A percentile compares a stretch with the other conserved stretches of the same genome.
These are phyloP conservation scores for Bipolaris gigantea DNA, from an alignment of 2,329 filamentous ascomycete species.

Conservation along the genomic window DNA sequence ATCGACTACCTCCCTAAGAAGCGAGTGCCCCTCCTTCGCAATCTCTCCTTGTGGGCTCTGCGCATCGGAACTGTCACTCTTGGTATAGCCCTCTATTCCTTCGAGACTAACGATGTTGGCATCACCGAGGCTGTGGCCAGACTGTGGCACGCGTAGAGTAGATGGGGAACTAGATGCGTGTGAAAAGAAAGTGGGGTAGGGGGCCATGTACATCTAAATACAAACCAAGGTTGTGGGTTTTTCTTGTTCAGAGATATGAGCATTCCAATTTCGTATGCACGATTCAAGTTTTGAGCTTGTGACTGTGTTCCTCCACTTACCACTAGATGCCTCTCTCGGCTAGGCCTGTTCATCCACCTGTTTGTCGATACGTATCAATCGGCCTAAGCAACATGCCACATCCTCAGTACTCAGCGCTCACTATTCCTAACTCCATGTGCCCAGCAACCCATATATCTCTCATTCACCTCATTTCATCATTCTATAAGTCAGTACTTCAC, in stretches of 20 bases:
- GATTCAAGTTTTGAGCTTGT: background rate
- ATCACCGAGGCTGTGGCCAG: slow-evolving; percentile 86
- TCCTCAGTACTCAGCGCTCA: background rate
- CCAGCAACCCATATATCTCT: background rate
- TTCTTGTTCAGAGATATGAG: background rate
- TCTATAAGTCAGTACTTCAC: background rate
- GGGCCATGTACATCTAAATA: slow-evolving; percentile 8
- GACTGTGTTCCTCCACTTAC: background rate
- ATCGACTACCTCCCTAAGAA: slow-evolving; percentile 85
- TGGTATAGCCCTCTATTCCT: slow-evolving; percentile 91
- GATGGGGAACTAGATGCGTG: background rate
- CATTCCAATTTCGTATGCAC: background rate
- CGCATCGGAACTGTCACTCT: slow-evolving; percentile 78
- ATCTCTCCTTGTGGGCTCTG: slow-evolving; percentile 73
- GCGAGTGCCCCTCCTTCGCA: slow-evolving; percentile 68
- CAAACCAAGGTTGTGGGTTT: background rate
- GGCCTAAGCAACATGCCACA: background rate
- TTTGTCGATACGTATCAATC: background rate
- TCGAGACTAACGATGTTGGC: slow-evolving; percentile 98
- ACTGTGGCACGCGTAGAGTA: slow-evolving; percentile 75
- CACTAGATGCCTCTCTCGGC: background rate
- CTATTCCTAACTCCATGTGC: background rate
- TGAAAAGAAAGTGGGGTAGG: slow-evolving; percentile 12
- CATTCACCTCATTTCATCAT: background rate
- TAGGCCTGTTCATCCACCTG: background rate